Evolutionary conservation across 2,329 filamentous ascomycete species (phyloP).

Genomic region (Clathrospora elynae): DNA sequence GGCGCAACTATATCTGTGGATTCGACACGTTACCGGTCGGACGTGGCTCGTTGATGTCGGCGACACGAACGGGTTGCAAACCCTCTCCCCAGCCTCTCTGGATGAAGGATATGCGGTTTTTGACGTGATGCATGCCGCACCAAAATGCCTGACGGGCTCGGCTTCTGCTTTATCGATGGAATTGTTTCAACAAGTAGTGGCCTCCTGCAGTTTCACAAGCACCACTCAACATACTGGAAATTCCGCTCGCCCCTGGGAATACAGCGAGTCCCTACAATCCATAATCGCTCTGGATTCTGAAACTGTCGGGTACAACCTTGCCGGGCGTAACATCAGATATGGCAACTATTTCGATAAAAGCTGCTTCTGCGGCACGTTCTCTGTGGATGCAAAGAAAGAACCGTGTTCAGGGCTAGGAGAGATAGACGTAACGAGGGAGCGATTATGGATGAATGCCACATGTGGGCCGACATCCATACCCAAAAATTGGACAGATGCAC

Average conservation of each 20-base stretch:
- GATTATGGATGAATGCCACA: constrained; percentile 42
- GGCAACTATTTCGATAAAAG: constrained; percentile 42
- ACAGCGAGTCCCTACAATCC: constrained; percentile 27
- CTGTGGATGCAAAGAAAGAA: constrained; percentile 16
- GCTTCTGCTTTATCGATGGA: constrained; percentile 27
- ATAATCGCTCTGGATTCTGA: constrained; percentile 41
- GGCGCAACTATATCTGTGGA: constrained; percentile 42
- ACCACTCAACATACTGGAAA: constrained; percentile 39
- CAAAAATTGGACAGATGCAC: constrained; percentile 31
- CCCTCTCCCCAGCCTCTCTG: constrained; percentile 35
- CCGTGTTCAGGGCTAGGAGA: constrained; percentile 25
- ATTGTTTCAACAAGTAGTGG: constrained; percentile 35
- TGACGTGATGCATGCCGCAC: constrained; percentile 31
- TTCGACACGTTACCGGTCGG: constrained; percentile 32
- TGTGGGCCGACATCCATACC: constrained; percentile 35
- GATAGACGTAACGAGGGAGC: constrained; percentile 35
- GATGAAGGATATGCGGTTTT: constrained; percentile 30
- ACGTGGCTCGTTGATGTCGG: constrained; percentile 44
- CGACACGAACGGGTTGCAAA: constrained; percentile 35
- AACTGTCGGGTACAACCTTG: constrained; percentile 43
- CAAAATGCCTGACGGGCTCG: constrained; percentile 35
- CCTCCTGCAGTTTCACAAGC: constrained; percentile 39
- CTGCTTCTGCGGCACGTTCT: constrained; percentile 40
- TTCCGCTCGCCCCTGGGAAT: constrained; percentile 43
- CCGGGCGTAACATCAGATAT: constrained; percentile 16